Evolutionary conservation across 2,329 filamentous ascomycete genomes (phyloP).

Genomic region (Penicillium sp.): DNA sequence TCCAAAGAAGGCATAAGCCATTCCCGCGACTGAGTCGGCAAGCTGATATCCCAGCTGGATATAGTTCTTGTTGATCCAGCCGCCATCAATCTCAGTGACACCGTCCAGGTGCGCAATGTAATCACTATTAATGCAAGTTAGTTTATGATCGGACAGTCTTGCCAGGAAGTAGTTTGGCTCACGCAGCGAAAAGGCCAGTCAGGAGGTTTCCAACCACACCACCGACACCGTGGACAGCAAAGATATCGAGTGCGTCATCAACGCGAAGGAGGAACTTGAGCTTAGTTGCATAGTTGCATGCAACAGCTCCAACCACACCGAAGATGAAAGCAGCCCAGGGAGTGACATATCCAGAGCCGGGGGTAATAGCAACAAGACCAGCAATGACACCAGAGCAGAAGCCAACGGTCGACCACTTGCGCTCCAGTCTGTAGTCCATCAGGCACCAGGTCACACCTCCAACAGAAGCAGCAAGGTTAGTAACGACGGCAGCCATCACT

Average conservation of each 20-base stretch:
- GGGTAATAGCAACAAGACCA: slow-evolving; percentile 83
- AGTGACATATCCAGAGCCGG: slow-evolving; percentile 80
- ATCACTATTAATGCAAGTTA: slow-evolving; percentile 48
- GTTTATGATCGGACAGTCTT: background rate
- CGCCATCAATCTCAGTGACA: slow-evolving; percentile 63
- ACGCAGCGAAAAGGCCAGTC: slow-evolving; percentile 78
- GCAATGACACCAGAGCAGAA: slow-evolving; percentile 90
- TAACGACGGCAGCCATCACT: slow-evolving; percentile 81
- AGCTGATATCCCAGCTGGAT: slow-evolving; percentile 80
- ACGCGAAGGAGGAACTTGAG: slow-evolving; percentile 78
- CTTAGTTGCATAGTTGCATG: slow-evolving; percentile 88
- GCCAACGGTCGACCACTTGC: slow-evolving; percentile 88
- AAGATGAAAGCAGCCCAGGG: slow-evolving; percentile 80
- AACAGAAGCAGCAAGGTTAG: slow-evolving; percentile 78
- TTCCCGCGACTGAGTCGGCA: slow-evolving; percentile 73
- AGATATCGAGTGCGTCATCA: slow-evolving; percentile 86
- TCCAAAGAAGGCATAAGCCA: slow-evolving; percentile 72
- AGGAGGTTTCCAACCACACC: slow-evolving; percentile 75
- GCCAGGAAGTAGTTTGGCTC: slow-evolving; percentile 28
- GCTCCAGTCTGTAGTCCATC: slow-evolving; percentile 81
- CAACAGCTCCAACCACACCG: slow-evolving; percentile 69
- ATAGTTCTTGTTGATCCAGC: slow-evolving; percentile 82
- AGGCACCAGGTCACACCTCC: slow-evolving; percentile 88
- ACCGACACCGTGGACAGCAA: slow-evolving; percentile 76
- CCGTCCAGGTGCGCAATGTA: slow-evolving; percentile 82